Evolutionary conservation across 2,329 filamentous ascomycete genomes (phyloP), one percentile per base, ranked within the genome.

Genomic region (Aspergillus japonicus): DNA sequence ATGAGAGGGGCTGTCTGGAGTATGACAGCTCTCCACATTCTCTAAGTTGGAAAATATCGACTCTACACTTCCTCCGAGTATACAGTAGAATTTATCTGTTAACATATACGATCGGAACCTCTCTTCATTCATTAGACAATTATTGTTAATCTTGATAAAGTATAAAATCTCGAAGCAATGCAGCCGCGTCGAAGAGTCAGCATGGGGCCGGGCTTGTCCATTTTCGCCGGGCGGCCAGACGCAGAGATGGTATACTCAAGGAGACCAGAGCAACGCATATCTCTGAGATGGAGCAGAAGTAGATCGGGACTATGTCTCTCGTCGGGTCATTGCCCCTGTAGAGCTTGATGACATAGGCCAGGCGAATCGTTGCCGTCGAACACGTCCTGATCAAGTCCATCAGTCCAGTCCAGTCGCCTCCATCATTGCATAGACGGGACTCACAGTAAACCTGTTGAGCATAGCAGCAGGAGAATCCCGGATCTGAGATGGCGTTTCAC

Each of bases 381-480:
- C 52, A 54, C 14, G 52, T 47, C 10, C 52, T 54, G 33, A 24
- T 51, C 14, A 16, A 4, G n/a, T 51, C 11, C 11, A 31, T 31
- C 12, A 51, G 14, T 31, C 4, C 10, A 12, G 3, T 11, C 11
- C 26, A 2, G 11, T 10, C 23, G 10, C 16, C 3, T 16, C 7
- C 4, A 14, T 29, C 16, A 24, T 26, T 47, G 35, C 39, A 42
- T 11, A 31, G 23, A n/a, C 6, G 24, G 1, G 8, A 10, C 52
- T 23, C 44, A 54, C 52, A 54, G 5, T 4, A 54, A 21, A 11
- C 52, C 52, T 8, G 52, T 54, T 14, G 52, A 54, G 23, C 52
- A 44, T 16, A 54, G 11, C 14, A 54, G 29, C 33, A 19, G 12
- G 2, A 54, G 11, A 16, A 54, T 42, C 6, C 12, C 10, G 2